These are phyloP conservation scores for Ceriops zippeliana DNA, from an alignment of 345 rosid genomes.

Conservation along the genomic window DNA sequence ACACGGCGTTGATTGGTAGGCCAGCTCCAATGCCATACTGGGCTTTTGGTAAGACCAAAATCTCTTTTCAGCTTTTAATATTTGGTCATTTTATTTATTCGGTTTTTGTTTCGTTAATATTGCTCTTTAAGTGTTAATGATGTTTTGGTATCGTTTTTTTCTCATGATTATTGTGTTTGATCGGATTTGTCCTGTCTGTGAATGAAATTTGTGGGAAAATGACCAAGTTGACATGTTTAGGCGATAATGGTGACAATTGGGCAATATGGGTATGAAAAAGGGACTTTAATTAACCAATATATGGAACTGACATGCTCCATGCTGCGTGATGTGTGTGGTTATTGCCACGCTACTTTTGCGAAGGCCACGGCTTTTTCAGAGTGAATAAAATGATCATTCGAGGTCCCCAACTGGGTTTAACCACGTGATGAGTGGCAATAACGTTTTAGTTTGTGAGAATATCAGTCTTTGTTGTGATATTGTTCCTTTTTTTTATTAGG, in stretches of 20 bases:
- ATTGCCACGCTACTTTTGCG: no score
- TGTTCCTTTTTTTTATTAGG: not conserved
- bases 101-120: not conserved
- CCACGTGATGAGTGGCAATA: no score
- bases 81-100: not conserved
- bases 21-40: constrained; percentile 99
- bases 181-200: not conserved
- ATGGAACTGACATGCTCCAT: no score
- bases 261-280: no score
- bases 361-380: no score
- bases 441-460: not conserved
- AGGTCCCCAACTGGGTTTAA: no score
- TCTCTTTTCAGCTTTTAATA: not conserved
- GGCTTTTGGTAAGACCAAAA: constrained; percentile 65
- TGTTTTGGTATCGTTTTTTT: not conserved
- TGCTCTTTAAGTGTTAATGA: not conserved
- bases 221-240: not conserved
- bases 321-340: no score
- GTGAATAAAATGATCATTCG: no score
- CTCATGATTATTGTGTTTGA: not conserved
- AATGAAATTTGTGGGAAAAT: not conserved
- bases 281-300: no score
- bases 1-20: constrained; percentile 72
- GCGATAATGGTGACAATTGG: not conserved
- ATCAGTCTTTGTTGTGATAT: not conserved